phyloP scores from a whole-genome alignment of 1,284 basidiomycete genomes.

The Fomitopsis pinicola region DNA sequence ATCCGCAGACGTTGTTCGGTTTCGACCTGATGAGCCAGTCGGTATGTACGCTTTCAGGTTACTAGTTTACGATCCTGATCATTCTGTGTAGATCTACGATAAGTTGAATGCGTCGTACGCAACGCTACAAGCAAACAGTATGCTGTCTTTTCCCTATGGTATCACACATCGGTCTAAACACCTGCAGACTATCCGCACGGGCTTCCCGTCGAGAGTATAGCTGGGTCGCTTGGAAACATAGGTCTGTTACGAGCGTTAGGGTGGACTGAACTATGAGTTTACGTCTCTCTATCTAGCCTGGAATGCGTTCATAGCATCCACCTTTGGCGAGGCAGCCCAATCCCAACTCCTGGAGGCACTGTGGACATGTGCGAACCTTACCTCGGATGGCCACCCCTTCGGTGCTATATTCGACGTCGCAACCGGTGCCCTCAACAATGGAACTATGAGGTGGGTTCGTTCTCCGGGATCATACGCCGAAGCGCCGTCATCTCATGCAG shows the following conservation, averaged over 20 bases:
- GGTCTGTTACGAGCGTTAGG: background rate
- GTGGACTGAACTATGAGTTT: too few species aligned
- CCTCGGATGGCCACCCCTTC: conserved; percentile 10
- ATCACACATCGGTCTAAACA: too few species aligned
- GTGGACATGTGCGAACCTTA: conserved; percentile 17
- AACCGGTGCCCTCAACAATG: conserved; percentile 6
- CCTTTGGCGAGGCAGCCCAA: conserved; percentile 11
- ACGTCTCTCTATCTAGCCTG: conserved; percentile 14
- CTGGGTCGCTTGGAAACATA: background rate
- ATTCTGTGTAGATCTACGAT: background rate
- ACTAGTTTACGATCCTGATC: background rate
- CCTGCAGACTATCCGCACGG: background rate
- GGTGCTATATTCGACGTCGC: conserved; percentile 12
- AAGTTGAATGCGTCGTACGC: background rate
- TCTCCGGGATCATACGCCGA: background rate
- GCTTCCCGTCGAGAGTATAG: conserved; percentile 14
- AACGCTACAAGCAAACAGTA: background rate
- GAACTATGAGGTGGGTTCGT: conserved; percentile 14
- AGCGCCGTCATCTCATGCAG: background rate
- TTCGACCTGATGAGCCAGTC: conserved; percentile 15
- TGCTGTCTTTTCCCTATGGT: background rate
- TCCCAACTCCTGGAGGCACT: conserved; percentile 14
- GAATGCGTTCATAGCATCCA: conserved; percentile 21
- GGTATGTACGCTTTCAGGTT: conserved; percentile 9
- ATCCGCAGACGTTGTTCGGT: conserved; percentile 52